Base-by-base conservation (phyloP, 768 basidiomycete species). In the Phlebiopsis gigantea region DNA sequence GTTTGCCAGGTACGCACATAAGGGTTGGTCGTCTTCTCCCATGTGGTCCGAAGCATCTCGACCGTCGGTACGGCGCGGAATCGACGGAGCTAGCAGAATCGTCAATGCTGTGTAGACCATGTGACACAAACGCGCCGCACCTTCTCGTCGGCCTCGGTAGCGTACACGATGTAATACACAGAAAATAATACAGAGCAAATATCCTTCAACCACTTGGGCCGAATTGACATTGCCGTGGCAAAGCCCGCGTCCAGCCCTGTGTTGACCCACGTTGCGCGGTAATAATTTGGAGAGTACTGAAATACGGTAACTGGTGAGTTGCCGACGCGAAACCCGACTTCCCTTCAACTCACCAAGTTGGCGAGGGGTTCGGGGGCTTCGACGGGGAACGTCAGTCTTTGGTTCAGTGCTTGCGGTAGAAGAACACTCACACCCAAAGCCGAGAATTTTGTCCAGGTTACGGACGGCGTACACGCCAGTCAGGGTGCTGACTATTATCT, bases 201-300 rank as follows among this genome's bases (percentile, higher is more conserved):
- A 68, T 99, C 93, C 62, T 87, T 81, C 9, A 98, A 71, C 93
- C 93, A 97, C 67, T 88, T 92, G 2, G 92, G 90, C 14, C 88
- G 84, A 55, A 99, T 91, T 1, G 83, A 76, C 90, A 96, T 93
- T 12, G 96, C 95, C 0, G 94, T 94, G 0, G 94, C 94, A 66
- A 98, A 98, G 1, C 95, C 97, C 2, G 95, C 93, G 68, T 99
- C 97, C n/a, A 98, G 76, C 1, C 94, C 95, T 0, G 91, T 96
- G 48, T 73, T 83, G 56, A 99, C 86, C 88, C 94, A 99, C 51
- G 95, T 96, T 7, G 94, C 96, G 24, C 97, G 88, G 73, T 95
- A 96, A 71, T 94, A 97, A 1, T 91, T 88, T 0, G 90, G 82
- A 2, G 93, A 90, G 67, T 97, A 96, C 93, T 94, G 61, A 10